Evolutionary conservation across 352 stramenopile species (phyloP), one percentile per base, ranked within the genome.

Genomic region (Phytopythium aichiense): DNA sequence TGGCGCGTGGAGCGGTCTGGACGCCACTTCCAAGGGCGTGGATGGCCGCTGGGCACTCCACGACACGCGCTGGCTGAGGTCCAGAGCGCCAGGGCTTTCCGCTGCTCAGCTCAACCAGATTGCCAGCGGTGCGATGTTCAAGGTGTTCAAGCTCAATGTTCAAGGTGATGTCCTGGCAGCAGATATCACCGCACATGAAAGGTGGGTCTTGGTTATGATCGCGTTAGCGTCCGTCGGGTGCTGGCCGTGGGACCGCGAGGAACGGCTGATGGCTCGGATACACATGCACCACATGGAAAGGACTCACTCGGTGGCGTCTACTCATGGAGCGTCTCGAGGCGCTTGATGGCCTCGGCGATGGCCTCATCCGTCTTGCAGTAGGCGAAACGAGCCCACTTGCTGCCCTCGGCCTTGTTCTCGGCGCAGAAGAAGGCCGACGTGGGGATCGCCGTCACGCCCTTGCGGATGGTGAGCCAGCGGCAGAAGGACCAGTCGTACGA

Each of bases 351-450:
- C 56, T 95, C 79, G 23, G 77, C 67, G 35, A 98, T 83, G n/a
- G 88, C 94, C 37, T 96, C 84, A 61, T 98, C 95, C 37, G 88
- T 97, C 81, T 99, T 99, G 81, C 95, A 99, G 77, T 98, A 99
- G 35, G 94, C 94, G 66, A 99, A 98, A 50, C 95, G 90, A 6
- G 85, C 92, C 69, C 91, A 87, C 37, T 85, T 71, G 59, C 84
- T 77, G 42, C 82, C 84, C 31, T 87, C 71, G 11, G 61, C 54
- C 46, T 95, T 89, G 70, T 97, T 96, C 37, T 72, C 78, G 23
- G 72, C 33, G 51, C 78, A 87, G 62, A 98, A 98, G 74, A 98
- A 98, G 40, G 92, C 89, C 46, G 75, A 91, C 23, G 83, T 95
- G 30, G 92, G 94, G 74, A 98, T 98, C 23, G 90, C 84, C 6